Percentiles rank a stretch among this genome's conserved stretches.
These are phyloP conservation scores for Quercus glauca DNA, from an alignment of 306 rosid species.

Conservation along the genomic window DNA sequence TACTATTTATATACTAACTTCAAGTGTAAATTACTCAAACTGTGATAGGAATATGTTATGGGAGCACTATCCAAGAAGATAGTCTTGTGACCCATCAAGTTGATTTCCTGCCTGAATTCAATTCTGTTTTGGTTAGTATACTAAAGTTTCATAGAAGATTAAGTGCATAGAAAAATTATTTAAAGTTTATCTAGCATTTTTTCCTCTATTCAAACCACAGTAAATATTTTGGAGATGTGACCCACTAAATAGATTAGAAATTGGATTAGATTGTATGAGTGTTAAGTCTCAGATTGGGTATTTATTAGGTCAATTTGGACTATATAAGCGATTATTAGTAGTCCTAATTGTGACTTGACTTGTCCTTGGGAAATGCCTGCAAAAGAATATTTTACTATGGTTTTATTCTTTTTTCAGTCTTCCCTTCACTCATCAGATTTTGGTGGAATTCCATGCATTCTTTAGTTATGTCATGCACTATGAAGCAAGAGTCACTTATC, in stretches of 20 bases:
- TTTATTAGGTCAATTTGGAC: too few relatives aligned
- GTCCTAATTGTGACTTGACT: too few relatives aligned
- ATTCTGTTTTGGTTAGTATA: slow-evolving; percentile 40
- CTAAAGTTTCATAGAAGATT: slow-evolving; percentile 3
- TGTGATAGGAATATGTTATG: slow-evolving; percentile 47
- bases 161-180: neutral
- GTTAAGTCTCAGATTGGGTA: too few relatives aligned
- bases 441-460: too few relatives aligned
- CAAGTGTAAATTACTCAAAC: neutral
- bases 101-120: slow-evolving; percentile 54
- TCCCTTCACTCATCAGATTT: too few relatives aligned
- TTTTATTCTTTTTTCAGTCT: too few relatives aligned
- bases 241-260: neutral
- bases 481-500: too few relatives aligned
- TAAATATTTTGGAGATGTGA: neutral
- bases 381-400: too few relatives aligned
- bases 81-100: slow-evolving; percentile 62
- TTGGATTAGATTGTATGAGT: too few relatives aligned
- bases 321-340: too few relatives aligned
- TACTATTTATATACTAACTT: neutral
- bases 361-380: too few relatives aligned
- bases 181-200: neutral
- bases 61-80: slow-evolving; percentile 48
- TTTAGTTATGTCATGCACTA: too few relatives aligned
- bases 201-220: neutral